phyloP scores from a whole-genome alignment of 2,329 filamentous ascomycete genomes.

The Fusarium drepaniforme region DNA sequence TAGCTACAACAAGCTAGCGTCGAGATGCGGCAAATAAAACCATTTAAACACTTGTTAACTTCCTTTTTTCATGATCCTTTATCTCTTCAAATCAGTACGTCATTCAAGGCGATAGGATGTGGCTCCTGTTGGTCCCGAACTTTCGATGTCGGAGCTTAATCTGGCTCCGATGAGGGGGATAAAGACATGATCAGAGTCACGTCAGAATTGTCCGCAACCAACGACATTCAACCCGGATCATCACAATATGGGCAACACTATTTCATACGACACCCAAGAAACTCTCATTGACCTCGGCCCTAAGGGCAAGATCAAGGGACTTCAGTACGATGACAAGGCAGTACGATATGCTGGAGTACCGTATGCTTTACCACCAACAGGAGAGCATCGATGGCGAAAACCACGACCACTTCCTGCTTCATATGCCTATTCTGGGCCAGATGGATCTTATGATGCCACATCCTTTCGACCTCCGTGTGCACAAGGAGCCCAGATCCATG shows the following conservation, averaged over 20 bases:
- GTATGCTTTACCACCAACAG: conserved; percentile 54
- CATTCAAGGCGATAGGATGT: not conserved
- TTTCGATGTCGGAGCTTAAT: not conserved
- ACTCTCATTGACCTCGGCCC: conserved; percentile 12
- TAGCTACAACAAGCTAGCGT: not conserved
- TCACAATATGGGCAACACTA: conserved; percentile 19
- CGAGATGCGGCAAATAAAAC: not conserved
- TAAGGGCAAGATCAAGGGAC: conserved; percentile 46
- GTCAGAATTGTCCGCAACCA: not conserved
- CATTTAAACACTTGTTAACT: not conserved
- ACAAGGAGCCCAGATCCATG: conserved; percentile 47
- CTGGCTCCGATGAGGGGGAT: not conserved
- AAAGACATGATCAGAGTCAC: not conserved
- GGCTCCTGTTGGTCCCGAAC: not conserved
- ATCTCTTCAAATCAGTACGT: not conserved
- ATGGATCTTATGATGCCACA: conserved; percentile 51
- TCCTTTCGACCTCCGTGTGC: conserved; percentile 53
- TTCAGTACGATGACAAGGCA: conserved; percentile 49
- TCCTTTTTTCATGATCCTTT: not conserved
- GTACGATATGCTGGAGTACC: conserved; percentile 51
- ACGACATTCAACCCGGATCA: not conserved
- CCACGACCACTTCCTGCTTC: conserved; percentile 48
- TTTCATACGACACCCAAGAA: conserved; percentile 20
- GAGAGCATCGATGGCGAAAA: conserved; percentile 53
- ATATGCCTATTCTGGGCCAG: conserved; percentile 44